These are phyloP conservation scores for Tirmania nivea DNA, from an alignment of 495 filamentous ascomycete species.

Conservation along the genomic window DNA sequence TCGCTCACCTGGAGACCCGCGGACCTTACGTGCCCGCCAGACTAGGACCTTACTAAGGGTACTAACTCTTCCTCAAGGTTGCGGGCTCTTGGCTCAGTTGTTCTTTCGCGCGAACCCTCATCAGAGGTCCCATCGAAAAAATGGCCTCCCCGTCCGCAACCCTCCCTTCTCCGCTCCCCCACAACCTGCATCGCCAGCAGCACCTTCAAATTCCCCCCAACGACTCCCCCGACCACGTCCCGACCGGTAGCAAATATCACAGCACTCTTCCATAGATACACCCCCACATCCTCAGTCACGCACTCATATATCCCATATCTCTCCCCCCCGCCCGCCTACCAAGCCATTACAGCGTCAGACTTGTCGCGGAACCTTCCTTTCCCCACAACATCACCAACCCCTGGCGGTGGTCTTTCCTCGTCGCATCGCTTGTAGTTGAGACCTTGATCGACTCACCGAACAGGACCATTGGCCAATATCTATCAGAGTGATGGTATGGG, in stretches of 20 bases:
- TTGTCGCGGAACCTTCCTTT: not conserved
- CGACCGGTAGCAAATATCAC: conserved; percentile 3
- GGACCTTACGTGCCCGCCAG: too few relatives aligned
- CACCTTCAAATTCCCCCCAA: not conserved
- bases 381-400: not conserved
- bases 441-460: not conserved
- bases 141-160: not conserved
- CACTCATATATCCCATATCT: conserved; percentile 23
- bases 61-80: too few relatives aligned
- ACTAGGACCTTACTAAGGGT: too few relatives aligned
- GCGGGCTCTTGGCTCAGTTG: too few relatives aligned
- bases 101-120: too few relatives aligned
- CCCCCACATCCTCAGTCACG: conserved; percentile 6
- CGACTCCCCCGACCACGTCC: conserved; percentile 13
- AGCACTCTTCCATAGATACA: not conserved
- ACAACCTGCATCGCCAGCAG: conserved; percentile 16
- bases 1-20: too few relatives aligned
- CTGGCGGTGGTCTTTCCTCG: not conserved
- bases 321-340: conserved; percentile 21
- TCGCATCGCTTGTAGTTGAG: not conserved
- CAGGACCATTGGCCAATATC: too few relatives aligned
- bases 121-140: too few relatives aligned
- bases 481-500: not conserved
- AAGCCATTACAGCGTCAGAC: not conserved
- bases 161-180: not conserved